Conservation (phyloP, 2,329 filamentous ascomycete genomes). For the Pyrenochaeta sp. region DNA sequence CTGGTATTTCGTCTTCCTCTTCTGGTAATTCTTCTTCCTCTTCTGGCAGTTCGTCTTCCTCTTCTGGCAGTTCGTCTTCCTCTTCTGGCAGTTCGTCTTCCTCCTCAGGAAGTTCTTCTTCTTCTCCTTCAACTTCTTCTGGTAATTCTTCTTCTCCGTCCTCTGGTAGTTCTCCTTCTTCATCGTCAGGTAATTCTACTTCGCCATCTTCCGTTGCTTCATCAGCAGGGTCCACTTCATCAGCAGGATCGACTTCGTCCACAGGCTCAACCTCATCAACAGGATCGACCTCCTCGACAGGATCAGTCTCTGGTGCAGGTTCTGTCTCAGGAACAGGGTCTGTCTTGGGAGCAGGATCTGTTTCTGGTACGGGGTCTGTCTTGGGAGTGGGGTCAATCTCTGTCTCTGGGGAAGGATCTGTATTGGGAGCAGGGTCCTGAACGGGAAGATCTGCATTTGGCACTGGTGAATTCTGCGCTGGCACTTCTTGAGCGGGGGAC, state of each 20-base stretch:
- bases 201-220: not conserved
- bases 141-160: not conserved
- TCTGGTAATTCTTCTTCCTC: not conserved
- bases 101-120: not conserved
- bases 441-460: too few relatives aligned
- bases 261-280: not conserved
- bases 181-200: not conserved
- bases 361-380: too few relatives aligned
- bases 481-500: too few relatives aligned
- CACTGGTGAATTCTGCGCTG: too few relatives aligned
- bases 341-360: too few relatives aligned
- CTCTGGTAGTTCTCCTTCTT: not conserved
- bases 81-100: not conserved
- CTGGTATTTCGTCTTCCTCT: not conserved
- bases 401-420: too few relatives aligned
- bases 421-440: too few relatives aligned
- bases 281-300: not conserved
- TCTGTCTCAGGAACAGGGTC: not conserved
- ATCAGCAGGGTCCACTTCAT: not conserved
- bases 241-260: not conserved
- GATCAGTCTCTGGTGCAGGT: not conserved
- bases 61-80: not conserved
- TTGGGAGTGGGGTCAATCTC: too few relatives aligned
- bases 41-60: not conserved
- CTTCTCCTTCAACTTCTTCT: not conserved